Evolutionary conservation across 768 basidiomycete genomes (phyloP).

Genomic region (Daedaleopsis nitida): DNA sequence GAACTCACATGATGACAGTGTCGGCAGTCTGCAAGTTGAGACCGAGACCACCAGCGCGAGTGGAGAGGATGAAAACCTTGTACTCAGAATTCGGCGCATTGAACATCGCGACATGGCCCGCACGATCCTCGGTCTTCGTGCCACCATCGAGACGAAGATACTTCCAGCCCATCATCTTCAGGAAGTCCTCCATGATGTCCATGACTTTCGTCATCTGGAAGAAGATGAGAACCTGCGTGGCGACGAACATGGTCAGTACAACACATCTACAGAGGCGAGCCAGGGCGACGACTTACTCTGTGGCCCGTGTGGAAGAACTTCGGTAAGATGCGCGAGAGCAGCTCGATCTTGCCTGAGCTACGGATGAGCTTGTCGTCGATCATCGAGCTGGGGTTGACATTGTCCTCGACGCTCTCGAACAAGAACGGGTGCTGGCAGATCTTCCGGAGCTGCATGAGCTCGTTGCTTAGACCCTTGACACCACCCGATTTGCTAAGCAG

Average conservation of each 20-base stretch:
- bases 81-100: conserved; percentile 89
- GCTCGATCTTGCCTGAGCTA: conserved; percentile 90
- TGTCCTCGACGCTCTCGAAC: conserved; percentile 94
- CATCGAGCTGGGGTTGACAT: conserved; percentile 79
- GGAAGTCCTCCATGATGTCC: conserved; percentile 97
- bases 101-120: conserved; percentile 81
- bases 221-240: conserved; percentile 86
- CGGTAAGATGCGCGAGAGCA: conserved; percentile 88
- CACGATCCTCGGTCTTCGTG: conserved; percentile 95
- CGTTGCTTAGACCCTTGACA: conserved; percentile 90
- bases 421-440: conserved; percentile 98
- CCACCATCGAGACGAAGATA: conserved; percentile 94
- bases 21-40: conserved; percentile 96
- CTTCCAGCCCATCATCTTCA: conserved; percentile 84
- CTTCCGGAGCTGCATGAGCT: conserved; percentile 97
- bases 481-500: conserved; percentile 45
- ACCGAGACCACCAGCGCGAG: conserved; percentile 90
- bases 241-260: background rate
- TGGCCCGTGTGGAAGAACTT: conserved; percentile 94
- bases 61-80: conserved; percentile 92
- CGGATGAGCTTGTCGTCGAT: conserved; percentile 87
- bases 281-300: conserved; percentile 52
- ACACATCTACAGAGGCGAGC: background rate
- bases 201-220: conserved; percentile 99
- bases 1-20: conserved; percentile 88